Evolutionary conservation across 345 rosid species (phyloP).

Genomic region (Lumnitzera racemosa): DNA sequence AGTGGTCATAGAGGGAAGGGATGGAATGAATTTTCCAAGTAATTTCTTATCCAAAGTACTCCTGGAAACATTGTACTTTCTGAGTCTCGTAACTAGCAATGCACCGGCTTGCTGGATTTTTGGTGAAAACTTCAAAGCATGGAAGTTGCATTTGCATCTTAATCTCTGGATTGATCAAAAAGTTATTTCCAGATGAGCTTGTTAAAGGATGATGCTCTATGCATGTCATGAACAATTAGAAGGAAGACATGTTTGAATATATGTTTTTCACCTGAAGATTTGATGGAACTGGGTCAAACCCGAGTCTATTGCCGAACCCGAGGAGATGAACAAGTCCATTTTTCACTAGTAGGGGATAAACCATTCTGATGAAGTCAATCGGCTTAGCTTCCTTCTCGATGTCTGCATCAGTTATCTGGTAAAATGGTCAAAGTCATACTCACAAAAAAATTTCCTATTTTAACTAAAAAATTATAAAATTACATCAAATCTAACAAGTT

Average conservation of each 20-base stretch:
- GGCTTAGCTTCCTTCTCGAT: constrained; percentile 81
- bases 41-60: constrained; percentile 54
- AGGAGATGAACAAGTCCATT: constrained; percentile 75
- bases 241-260: not conserved
- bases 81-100: constrained; percentile 58
- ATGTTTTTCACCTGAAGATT: constrained; percentile 55
- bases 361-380: constrained; percentile 42
- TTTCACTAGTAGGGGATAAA: constrained; percentile 48
- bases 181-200: not conserved
- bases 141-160: constrained; percentile 94
- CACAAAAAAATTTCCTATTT: too few species aligned
- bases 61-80: constrained; percentile 31
- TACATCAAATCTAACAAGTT: too few species aligned
- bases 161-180: constrained; percentile 39
- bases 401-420: constrained; percentile 79
- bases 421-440: constrained; percentile 6
- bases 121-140: constrained; percentile 65
- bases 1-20: constrained; percentile 17
- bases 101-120: constrained; percentile 69
- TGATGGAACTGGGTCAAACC: constrained; percentile 76
- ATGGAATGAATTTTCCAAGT: constrained; percentile 44
- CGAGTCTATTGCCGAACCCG: constrained; percentile 87
- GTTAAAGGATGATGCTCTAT: constrained; percentile 1
- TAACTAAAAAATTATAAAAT: too few species aligned
- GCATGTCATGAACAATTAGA: not conserved